phyloP scores from a whole-genome alignment of 352 stramenopile species.

The Globisporangium nodosum region DNA sequence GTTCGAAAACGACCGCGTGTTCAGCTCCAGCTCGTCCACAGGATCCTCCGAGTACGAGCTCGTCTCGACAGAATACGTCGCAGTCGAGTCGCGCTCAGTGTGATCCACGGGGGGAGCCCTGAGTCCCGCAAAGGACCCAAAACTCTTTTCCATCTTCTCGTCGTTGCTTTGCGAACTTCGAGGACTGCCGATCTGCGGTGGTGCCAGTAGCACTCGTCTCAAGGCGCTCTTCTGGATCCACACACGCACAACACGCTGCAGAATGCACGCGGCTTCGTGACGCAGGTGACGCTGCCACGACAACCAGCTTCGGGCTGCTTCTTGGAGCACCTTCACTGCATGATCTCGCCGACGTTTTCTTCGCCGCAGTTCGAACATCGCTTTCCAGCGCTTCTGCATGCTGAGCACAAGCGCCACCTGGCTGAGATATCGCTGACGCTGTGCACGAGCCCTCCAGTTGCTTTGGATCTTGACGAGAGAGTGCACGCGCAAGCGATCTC shows the following conservation, averaged over 20 bases:
- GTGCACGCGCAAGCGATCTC: slow-evolving; percentile 24
- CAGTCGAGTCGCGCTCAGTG: slow-evolving; percentile 13
- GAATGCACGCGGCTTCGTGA: slow-evolving; percentile 18
- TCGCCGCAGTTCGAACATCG: slow-evolving; percentile 39
- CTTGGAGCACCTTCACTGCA: slow-evolving; percentile 33
- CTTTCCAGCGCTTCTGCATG: slow-evolving; percentile 55
- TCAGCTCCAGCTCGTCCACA: slow-evolving; percentile 13
- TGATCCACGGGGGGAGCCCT: slow-evolving; percentile 5
- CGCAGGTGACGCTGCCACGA: slow-evolving; percentile 13
- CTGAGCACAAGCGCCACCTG: slow-evolving; percentile 29
- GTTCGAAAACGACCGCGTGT: slow-evolving; percentile 7
- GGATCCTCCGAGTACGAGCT: slow-evolving; percentile 16
- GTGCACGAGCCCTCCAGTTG: slow-evolving; percentile 30
- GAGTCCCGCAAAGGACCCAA: background rate
- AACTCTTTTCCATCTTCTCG: slow-evolving; percentile 3
- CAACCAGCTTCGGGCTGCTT: slow-evolving; percentile 26
- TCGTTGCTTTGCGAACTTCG: slow-evolving; percentile 2
- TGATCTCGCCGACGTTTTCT: slow-evolving; percentile 23
- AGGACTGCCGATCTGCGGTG: background rate
- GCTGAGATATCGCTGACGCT: slow-evolving; percentile 25
- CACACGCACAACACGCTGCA: slow-evolving; percentile 25
- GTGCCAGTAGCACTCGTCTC: background rate
- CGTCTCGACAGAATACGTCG: slow-evolving; percentile 16
- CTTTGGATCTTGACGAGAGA: slow-evolving; percentile 42
- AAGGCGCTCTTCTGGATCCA: slow-evolving; percentile 16